These are phyloP conservation scores for Ceriops zippeliana DNA, from an alignment of 345 rosid species.

Conservation along the genomic window DNA sequence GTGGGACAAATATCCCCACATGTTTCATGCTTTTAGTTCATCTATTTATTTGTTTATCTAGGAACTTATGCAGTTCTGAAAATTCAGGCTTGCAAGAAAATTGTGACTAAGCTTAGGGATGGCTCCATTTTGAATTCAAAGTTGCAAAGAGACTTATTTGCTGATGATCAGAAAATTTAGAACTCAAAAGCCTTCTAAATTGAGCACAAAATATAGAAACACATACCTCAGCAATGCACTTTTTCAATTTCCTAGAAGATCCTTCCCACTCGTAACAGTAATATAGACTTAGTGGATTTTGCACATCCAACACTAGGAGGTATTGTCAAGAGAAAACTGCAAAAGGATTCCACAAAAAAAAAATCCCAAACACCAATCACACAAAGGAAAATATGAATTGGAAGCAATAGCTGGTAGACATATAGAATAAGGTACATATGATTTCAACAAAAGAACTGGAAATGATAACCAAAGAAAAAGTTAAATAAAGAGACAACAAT, in stretches of 20 bases:
- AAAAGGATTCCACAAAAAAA: not conserved
- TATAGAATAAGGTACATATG: not conserved
- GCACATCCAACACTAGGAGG: slow-evolving; percentile 91
- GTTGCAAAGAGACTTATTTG: too few species aligned
- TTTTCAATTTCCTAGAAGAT: slow-evolving; percentile 39
- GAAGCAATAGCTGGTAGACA: not conserved
- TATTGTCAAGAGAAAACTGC: slow-evolving; percentile 75
- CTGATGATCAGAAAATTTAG: too few species aligned
- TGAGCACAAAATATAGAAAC: not conserved
- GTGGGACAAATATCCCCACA: too few species aligned
- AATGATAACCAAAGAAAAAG: too few species aligned
- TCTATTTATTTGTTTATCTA: too few species aligned
- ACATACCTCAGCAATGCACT: slow-evolving; percentile 84
- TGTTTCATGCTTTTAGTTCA: too few species aligned
- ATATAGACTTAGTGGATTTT: slow-evolving; percentile 85
- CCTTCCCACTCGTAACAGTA: slow-evolving; percentile 65
- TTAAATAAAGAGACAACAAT: too few species aligned
- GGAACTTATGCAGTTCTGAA: too few species aligned
- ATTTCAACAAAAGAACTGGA: too few species aligned
- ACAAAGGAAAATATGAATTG: not conserved
- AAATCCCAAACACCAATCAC: not conserved
- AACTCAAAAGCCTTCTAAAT: not conserved
- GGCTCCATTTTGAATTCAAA: too few species aligned
- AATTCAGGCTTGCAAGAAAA: too few species aligned
- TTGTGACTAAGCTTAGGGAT: too few species aligned